Evolutionary conservation across 371 early-diverging fungal genomes (phyloP), one percentile per base, ranked within the genome.

Genomic region (Apophysomyces ossiformis): DNA sequence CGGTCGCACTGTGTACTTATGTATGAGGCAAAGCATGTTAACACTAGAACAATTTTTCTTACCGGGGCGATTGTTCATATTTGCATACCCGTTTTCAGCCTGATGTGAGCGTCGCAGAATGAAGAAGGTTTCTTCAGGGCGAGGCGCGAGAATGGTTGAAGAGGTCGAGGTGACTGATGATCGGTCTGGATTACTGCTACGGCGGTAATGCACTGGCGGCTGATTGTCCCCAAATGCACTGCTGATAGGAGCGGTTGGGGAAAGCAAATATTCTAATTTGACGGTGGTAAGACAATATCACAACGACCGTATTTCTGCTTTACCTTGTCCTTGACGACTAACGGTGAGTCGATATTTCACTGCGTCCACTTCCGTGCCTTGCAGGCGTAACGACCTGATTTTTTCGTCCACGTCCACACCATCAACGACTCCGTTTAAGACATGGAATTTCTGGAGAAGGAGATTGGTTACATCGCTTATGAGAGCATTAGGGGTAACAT

Each of bases 391-490:
- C 1, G 76, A 66, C 9, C 61, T 45, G n/a, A 71, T 68, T 11
- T 69, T 60, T 32, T 75, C 73, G 8, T 68, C 64, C 37, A 66
- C 57, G 11, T 64, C 71, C 0, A 44, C n/a, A 18, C 76, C 77
- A 60, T 74, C 75, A 4, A 73, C 81, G 11, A 84, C 66, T 11
- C 84, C 84, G 60, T 83, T 83, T 36, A 79, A 46, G 18, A 84
- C 68, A 67, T 84, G 81, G 61, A 84, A 84, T 58, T 79, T 81
- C 15, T 84, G 81, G 5, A 84, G 61, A 11, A 81, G 59, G 4
- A 84, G 37, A 8, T 64, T 59, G 7, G 75, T 69, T 13, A 73
- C 77, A 60, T 84, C 78, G 26, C 73, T 69, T 37, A 81, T 73
- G 5, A 74, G 57, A 7, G 76, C 70, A 67, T 69, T 60, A 0